Conservation (phyloP, 164 flowering plant species). For the Aristolochia fimbriata region DNA sequence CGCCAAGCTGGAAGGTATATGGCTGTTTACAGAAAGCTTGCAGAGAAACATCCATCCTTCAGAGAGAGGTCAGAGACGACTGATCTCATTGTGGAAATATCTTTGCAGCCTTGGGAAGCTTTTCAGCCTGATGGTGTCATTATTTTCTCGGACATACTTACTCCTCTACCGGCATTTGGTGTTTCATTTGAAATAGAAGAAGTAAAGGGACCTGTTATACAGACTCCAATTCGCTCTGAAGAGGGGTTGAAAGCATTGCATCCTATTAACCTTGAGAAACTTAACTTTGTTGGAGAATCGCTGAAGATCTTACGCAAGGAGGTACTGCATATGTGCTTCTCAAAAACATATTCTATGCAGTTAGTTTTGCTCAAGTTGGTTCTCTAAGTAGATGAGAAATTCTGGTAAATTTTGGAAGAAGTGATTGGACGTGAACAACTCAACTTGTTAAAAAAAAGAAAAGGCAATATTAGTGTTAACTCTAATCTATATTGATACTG, state of each 20-base stretch:
- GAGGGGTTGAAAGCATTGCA: slow-evolving; percentile 72
- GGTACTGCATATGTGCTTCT: slow-evolving; percentile 27
- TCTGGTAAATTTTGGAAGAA: too few relatives aligned
- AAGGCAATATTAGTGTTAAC: too few relatives aligned
- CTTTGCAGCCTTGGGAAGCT: slow-evolving; percentile 99
- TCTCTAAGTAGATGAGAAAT: too few relatives aligned
- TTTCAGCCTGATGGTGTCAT: slow-evolving; percentile 95
- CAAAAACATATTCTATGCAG: too few relatives aligned
- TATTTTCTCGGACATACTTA: slow-evolving; percentile 94
- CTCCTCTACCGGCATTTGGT: slow-evolving; percentile 96
- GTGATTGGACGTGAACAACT: too few relatives aligned
- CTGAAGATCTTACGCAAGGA: slow-evolving; percentile 65
- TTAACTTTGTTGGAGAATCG: slow-evolving; percentile 87
- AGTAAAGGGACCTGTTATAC: slow-evolving; percentile 82
- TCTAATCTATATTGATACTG: too few relatives aligned
- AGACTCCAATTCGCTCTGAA: slow-evolving; percentile 66
- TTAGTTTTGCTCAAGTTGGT: too few relatives aligned
- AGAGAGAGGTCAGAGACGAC: slow-evolving; percentile 97
- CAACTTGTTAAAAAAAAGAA: too few relatives aligned
- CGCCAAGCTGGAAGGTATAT: slow-evolving; percentile 99
- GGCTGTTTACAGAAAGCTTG: slow-evolving; percentile 87
- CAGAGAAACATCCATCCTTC: slow-evolving; percentile 92
- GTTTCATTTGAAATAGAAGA: slow-evolving; percentile 96
- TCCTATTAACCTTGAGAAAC: slow-evolving; percentile 74
- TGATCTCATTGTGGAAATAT: slow-evolving; percentile 98